phyloP scores from a whole-genome alignment of 345 rosid genomes.

The Dipteronia dyeriana region DNA sequence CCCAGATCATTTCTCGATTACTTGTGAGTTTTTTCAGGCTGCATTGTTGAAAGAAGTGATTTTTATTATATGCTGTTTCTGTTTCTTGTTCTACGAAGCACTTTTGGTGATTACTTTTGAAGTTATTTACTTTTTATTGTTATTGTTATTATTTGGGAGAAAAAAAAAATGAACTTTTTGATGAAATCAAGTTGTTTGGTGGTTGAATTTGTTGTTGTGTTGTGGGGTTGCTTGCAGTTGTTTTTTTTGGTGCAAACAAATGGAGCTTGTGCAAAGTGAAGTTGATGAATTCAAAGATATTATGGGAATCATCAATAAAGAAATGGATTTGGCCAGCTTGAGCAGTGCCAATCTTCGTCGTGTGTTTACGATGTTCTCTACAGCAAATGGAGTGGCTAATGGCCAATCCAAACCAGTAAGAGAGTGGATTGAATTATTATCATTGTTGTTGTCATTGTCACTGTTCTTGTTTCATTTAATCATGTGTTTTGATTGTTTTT shows the following conservation, averaged over 20 bases:
- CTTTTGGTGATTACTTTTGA: too few relatives aligned
- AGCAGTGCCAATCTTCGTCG: constrained; percentile 12
- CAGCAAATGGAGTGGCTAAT: constrained; percentile 12
- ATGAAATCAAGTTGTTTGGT: not conserved
- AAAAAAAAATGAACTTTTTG: too few relatives aligned
- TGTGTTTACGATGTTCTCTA: constrained; percentile 2
- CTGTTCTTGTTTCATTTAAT: not conserved
- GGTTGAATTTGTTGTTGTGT: not conserved
- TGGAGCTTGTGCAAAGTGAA: constrained; percentile 11
- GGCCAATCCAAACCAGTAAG: constrained; percentile 10
- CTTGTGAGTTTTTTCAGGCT: too few relatives aligned
- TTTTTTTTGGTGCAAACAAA: not conserved
- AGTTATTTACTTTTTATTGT: not conserved
- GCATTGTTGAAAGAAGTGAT: too few relatives aligned
- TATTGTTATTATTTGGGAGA: too few relatives aligned
- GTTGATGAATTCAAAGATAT: constrained; percentile 17
- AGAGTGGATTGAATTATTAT: not conserved
- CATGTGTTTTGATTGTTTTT: not conserved
- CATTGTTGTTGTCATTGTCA: too few relatives aligned
- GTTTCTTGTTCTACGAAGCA: too few relatives aligned
- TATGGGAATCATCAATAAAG: constrained; percentile 15
- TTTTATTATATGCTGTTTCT: too few relatives aligned
- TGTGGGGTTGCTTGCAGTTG: not conserved
- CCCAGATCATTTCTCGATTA: too few relatives aligned
- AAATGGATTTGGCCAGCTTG: constrained; percentile 13